Evolutionary conservation across 2,329 filamentous ascomycete genomes (phyloP).

Genomic region (Didymella segeticola): DNA sequence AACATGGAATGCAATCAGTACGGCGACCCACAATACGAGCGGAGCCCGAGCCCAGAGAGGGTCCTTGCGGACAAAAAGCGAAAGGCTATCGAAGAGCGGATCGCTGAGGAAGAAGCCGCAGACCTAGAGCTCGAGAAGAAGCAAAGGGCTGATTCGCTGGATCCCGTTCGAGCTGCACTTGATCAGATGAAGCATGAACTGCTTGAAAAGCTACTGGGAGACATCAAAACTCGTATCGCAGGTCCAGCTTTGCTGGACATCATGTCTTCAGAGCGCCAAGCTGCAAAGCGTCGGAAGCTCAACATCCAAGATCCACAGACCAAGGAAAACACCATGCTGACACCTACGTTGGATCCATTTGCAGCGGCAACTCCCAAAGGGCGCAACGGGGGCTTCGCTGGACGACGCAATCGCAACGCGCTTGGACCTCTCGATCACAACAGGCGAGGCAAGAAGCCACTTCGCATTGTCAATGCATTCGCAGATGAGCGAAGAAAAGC

Average conservation of each 20-base stretch:
- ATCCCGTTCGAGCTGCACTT: slow-evolving; percentile 86
- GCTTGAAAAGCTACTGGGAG: slow-evolving; percentile 83
- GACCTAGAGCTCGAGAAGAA: slow-evolving; percentile 91
- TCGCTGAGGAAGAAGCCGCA: slow-evolving; percentile 75
- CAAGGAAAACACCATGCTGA: slow-evolving; percentile 64
- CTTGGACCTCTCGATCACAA: slow-evolving; percentile 55
- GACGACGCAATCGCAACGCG: slow-evolving; percentile 50
- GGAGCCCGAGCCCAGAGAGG: slow-evolving; percentile 60
- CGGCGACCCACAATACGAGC: slow-evolving; percentile 68
- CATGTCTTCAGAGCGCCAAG: slow-evolving; percentile 81
- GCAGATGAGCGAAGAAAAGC: slow-evolving; percentile 66
- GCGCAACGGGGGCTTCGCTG: slow-evolving; percentile 50
- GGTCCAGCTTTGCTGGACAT: slow-evolving; percentile 80
- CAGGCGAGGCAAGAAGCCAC: slow-evolving; percentile 49
- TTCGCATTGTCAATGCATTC: slow-evolving; percentile 54
- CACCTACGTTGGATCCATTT: slow-evolving; percentile 65
- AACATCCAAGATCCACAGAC: slow-evolving; percentile 72
- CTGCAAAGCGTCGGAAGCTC: slow-evolving; percentile 77
- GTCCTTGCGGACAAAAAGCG: slow-evolving; percentile 58
- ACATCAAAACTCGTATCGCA: slow-evolving; percentile 87
- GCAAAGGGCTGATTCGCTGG: slow-evolving; percentile 83
- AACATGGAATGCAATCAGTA: slow-evolving; percentile 82
- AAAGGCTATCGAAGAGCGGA: slow-evolving; percentile 70
- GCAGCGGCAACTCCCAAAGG: slow-evolving; percentile 68
- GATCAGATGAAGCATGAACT: slow-evolving; percentile 81